Evolutionary conservation across 2,329 filamentous ascomycete genomes (phyloP), one percentile per base, ranked within the genome.

Genomic region (Cordyceps pruinosa): DNA sequence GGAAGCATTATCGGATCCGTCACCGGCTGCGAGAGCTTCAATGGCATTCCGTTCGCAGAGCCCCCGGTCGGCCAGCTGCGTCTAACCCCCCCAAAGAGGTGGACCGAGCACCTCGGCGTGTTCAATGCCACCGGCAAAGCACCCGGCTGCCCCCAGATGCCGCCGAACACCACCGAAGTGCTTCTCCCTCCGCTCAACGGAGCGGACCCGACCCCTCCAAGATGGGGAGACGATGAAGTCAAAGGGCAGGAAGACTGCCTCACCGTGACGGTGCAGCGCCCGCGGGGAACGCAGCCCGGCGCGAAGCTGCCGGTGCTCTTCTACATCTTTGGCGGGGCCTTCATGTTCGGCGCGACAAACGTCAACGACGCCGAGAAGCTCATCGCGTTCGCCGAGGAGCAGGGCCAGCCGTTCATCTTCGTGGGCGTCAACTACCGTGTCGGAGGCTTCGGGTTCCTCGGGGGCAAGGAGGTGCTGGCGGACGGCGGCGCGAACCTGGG

Each of bases 381-480:
- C 17, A 65, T 77, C 15, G 45, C 63, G 7, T 63, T 67, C 9
- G 69, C 70, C 2, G 63, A 78, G 56, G 57, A 66, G 8, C 62
- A 78, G 44, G 74, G 75, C 30, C 80, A 85, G 64, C 79, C 81
- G 0, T 76, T 88, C 53, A 72, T 89, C 44, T 83, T 83, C 49
- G 84, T 88, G 0, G 76, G 79, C 0, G 78, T 87, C 60, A 87
- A 87, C 66, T 87, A 88, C 68, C 80, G 83, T 1, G 70, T 85
- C 1, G 79, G 78, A 13, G 81, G 77, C 0, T 86, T 86, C 61
- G 85, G 84, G 0, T 87, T 86, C 66, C 61, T 86, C 58, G 74
- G 77, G 0, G 82, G 82, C 1, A 74, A 74, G 45, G 81, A 85
- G 63, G 71, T 86, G 28, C 66, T 79, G 2, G 72, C 71, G 3